These are phyloP conservation scores for Sarcocystis neurona DNA, from an alignment of 169 alveolate species.

Conservation along the genomic window DNA sequence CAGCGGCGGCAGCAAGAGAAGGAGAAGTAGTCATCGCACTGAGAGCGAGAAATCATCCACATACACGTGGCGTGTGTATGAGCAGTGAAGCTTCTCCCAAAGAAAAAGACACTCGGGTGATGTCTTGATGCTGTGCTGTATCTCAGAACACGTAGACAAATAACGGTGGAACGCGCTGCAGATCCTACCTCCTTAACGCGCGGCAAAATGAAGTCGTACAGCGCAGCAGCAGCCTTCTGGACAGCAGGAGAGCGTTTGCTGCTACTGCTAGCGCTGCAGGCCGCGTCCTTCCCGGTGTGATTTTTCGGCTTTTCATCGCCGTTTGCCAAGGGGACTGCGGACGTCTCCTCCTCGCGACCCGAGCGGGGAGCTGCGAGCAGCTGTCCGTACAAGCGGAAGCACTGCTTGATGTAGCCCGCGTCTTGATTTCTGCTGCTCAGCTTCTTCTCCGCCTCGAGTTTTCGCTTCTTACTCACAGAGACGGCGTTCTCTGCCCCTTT, in stretches of 20 bases:
- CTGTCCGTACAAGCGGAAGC: constrained; percentile 32
- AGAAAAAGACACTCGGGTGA: too few relatives aligned
- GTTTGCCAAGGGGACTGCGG: too few relatives aligned
- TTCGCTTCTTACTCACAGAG: constrained; percentile 25
- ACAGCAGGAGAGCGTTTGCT: background rate
- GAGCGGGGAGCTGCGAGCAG: constrained; percentile 16
- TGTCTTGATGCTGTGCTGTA: background rate
- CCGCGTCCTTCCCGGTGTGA: too few relatives aligned
- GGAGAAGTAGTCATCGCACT: too few relatives aligned
- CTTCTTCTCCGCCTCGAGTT: constrained; percentile 7
- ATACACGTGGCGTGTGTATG: too few relatives aligned
- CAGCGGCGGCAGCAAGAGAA: too few relatives aligned
- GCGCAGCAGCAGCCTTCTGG: background rate
- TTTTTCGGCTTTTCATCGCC: too few relatives aligned
- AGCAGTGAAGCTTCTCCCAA: too few relatives aligned
- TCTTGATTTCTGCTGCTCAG: constrained; percentile 7
- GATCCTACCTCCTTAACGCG: constrained; percentile 12
- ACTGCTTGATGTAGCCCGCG: constrained; percentile 34
- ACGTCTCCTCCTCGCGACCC: constrained; percentile 6
- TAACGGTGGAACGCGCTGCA: too few relatives aligned
- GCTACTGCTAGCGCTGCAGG: too few relatives aligned
- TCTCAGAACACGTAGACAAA: background rate
- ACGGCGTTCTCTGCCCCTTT: background rate
- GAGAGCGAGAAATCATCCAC: too few relatives aligned
- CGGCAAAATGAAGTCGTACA: constrained; percentile 18